phyloP scores from a whole-genome alignment of 345 rosid genomes.

The Turnera subulata region DNA sequence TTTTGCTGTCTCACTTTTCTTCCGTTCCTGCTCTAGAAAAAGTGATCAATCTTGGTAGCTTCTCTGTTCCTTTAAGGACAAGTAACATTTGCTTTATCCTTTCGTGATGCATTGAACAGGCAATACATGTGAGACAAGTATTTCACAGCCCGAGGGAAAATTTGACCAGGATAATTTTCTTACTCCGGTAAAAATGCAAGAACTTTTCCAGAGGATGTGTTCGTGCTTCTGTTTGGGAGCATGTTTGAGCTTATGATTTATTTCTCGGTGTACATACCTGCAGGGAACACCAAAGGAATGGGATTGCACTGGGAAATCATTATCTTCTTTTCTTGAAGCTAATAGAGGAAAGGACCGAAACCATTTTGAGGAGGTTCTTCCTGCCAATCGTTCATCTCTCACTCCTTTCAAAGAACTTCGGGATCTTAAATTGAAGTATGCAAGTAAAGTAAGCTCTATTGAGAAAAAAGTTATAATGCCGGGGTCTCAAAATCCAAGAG shows the following conservation, averaged over 20 bases:
- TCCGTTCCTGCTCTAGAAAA: too few species aligned
- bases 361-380: slow-evolving; percentile 47
- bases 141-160: slow-evolving; percentile 20
- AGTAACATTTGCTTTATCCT: slow-evolving; percentile 16
- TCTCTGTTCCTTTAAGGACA: not conserved
- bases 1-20: too few species aligned
- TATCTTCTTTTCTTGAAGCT: slow-evolving; percentile 34
- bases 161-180: slow-evolving; percentile 16
- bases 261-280: slow-evolving; percentile 15
- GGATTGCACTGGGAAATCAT: slow-evolving; percentile 16
- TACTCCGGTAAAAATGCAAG: slow-evolving; percentile 16
- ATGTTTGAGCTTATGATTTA: slow-evolving; percentile 6
- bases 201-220: slow-evolving; percentile 3
- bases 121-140: slow-evolving; percentile 20
- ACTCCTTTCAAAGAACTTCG: slow-evolving; percentile 29
- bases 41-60: too few species aligned
- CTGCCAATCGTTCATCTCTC: slow-evolving; percentile 74
- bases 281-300: slow-evolving; percentile 28
- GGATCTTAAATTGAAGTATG: slow-evolving; percentile 37
- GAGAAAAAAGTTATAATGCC: slow-evolving; percentile 27
- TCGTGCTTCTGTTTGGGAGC: not conserved
- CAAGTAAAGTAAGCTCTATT: slow-evolving; percentile 24
- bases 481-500: slow-evolving; percentile 24
- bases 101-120: slow-evolving; percentile 23
- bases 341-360: slow-evolving; percentile 34